Base-by-base conservation (phyloP, 2,329 filamentous ascomycete genomes). In the Xylariaceae sp. region DNA sequence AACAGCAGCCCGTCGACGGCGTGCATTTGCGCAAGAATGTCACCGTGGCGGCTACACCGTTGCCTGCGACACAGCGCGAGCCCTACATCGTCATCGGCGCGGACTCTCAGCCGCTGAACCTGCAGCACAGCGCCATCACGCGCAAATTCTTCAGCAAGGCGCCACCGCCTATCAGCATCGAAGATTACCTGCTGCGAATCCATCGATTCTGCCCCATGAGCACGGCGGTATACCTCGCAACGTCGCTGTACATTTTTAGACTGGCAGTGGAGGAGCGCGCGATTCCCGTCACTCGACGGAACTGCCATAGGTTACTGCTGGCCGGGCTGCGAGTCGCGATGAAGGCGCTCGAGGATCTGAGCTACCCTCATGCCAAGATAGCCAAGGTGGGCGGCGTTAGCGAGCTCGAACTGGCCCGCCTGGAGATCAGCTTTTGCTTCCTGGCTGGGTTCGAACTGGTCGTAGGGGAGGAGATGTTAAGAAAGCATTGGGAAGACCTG, bases 191-290 rank as follows among this genome's bases (percentile, higher is more conserved):
- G 18, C 73, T 83, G 55, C 86, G 91, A 13, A 79, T 97, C 44
- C 90, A 97, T 66, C 81, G 81, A 43, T 96, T 86, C 68, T 97
- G 91, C 58, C 90, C 93, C 3, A 89, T 95, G 79, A 94, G 87
- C 48, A 89, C 90, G 0, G 91, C 85, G 18, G 91, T 97, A 9
- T 96, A 95, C 66, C 81, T 98, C 19, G 89, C 91, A 1, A 85
- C 90, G 4, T 89, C 87, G 35, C 73, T 86, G 8, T 97, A 95
- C 67, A 91, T 96, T 51, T 83, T 91, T 59, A 81, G 85, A 18
- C 73, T 97, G 32, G 86, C 85, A 0, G 81, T 91, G 11, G 74
- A 84, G 34, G 87, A 94, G 59, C 79, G 79, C 51, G 78, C 85
- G 18, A 84, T 97, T 17, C 82, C 84, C 1, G 85, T 95, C 7